These are phyloP conservation scores for Ophiostoma himal-ulmi DNA, from an alignment of 2,329 filamentous ascomycete species.

Conservation along the genomic window DNA sequence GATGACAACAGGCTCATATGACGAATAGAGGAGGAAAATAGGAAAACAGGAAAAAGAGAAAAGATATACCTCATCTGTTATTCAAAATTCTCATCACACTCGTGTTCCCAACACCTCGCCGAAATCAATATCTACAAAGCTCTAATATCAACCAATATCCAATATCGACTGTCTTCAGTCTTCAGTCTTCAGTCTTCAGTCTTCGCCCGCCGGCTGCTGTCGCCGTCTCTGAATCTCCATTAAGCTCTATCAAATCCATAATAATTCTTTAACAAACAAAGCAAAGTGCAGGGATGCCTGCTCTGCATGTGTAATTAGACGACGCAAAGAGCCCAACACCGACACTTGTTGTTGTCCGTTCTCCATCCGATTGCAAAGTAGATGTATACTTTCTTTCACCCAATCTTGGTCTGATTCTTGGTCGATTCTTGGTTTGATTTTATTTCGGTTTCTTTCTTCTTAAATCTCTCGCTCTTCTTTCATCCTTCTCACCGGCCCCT, in stretches of 20 bases:
- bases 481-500: background rate
- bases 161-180: background rate
- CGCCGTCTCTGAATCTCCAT: background rate
- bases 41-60: too few species aligned
- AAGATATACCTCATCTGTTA: background rate
- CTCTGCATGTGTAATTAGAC: constrained; percentile 6
- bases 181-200: background rate
- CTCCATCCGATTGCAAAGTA: background rate
- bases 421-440: background rate
- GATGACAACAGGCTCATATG: too few species aligned
- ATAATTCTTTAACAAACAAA: background rate
- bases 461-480: background rate
- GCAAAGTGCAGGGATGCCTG: background rate
- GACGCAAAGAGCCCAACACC: background rate
- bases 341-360: background rate
- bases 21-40: background rate
- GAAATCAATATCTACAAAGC: background rate
- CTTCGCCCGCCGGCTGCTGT: background rate
- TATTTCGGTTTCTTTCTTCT: background rate
- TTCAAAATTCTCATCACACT: background rate
- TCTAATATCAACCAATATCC: background rate
- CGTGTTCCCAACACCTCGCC: background rate
- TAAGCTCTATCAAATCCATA: background rate
- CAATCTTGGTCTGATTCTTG: background rate
- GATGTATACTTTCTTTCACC: constrained; percentile 6